phyloP scores from a whole-genome alignment of 441 rosid species.

The Melastoma candidum region DNA sequence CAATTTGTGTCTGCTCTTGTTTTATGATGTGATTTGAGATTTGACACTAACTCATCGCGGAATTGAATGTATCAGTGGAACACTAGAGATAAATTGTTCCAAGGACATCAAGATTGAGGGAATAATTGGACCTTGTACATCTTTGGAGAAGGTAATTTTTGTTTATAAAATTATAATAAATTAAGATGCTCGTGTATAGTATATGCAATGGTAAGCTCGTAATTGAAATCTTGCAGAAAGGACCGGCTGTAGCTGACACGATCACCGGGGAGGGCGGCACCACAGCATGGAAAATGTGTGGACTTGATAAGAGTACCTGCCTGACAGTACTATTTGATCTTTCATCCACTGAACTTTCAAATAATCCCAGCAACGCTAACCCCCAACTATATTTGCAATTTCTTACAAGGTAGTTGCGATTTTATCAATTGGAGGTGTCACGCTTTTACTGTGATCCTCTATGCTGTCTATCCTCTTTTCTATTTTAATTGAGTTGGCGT shows the following conservation, averaged over 20 bases:
- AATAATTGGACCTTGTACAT: constrained; percentile 87
- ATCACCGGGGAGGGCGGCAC: constrained; percentile 93
- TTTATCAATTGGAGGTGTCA: constrained; percentile 1
- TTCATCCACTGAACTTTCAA: constrained; percentile 62
- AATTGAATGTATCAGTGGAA: constrained; percentile 42
- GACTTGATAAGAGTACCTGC: constrained; percentile 91
- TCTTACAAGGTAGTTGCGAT: constrained; percentile 57
- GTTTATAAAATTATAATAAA: background rate
- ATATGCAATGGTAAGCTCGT: constrained; percentile 11
- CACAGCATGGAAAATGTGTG: constrained; percentile 91
- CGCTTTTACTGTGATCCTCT: background rate
- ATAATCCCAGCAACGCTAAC: constrained; percentile 56
- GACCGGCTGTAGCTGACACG: constrained; percentile 85
- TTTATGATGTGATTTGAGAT: background rate
- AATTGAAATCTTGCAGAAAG: constrained; percentile 64
- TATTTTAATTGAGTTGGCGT: constrained; percentile 9
- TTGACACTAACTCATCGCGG: background rate
- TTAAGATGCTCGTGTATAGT: background rate
- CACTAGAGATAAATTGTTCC: constrained; percentile 81
- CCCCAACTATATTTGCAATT: constrained; percentile 85
- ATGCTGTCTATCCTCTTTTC: constrained; percentile 3
- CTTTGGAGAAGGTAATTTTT: constrained; percentile 73
- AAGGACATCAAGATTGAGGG: constrained; percentile 97
- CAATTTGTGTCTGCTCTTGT: background rate
- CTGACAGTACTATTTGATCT: constrained; percentile 92